Evolutionary conservation across 371 early-diverging fungal species (phyloP).

Genomic region (Circinella minor): DNA sequence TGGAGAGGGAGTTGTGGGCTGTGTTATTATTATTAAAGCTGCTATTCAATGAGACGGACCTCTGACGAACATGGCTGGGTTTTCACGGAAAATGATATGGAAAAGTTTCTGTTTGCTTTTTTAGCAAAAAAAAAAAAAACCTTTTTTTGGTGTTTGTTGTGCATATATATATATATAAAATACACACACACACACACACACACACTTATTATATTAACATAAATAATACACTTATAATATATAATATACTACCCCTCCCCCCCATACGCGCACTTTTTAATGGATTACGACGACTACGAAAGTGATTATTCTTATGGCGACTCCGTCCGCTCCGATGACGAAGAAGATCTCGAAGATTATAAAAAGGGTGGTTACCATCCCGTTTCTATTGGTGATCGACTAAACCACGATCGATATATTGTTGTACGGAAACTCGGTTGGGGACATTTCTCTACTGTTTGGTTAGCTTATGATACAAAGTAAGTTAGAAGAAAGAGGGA

Average conservation of each 20-base stretch:
- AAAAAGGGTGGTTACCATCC: conserved; percentile 95
- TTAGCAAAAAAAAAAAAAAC: neutral
- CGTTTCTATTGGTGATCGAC: conserved; percentile 83
- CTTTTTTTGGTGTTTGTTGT: conserved; percentile 3
- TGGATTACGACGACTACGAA: conserved; percentile 15
- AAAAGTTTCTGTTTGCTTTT: neutral
- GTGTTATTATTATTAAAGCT: no score
- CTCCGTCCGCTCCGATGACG: conserved; percentile 65
- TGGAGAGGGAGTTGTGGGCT: no score
- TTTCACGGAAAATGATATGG: neutral
- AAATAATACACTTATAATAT: neutral
- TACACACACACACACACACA: neutral
- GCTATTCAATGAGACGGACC: no score
- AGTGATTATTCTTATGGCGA: conserved; percentile 27
- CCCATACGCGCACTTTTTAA: neutral
- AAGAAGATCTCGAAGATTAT: conserved; percentile 92
- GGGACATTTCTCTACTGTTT: conserved; percentile 98
- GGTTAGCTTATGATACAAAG: conserved; percentile 86
- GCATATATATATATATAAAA: neutral
- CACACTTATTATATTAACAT: neutral
- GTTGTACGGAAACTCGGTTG: conserved; percentile 94
- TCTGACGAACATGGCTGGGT: neutral
- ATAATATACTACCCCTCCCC: no score
- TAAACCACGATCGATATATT: conserved; percentile 79
- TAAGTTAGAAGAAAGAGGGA: conserved; percentile 37